Conservation (phyloP, 169 alveolate species). For the Plasmodium inui region DNA sequence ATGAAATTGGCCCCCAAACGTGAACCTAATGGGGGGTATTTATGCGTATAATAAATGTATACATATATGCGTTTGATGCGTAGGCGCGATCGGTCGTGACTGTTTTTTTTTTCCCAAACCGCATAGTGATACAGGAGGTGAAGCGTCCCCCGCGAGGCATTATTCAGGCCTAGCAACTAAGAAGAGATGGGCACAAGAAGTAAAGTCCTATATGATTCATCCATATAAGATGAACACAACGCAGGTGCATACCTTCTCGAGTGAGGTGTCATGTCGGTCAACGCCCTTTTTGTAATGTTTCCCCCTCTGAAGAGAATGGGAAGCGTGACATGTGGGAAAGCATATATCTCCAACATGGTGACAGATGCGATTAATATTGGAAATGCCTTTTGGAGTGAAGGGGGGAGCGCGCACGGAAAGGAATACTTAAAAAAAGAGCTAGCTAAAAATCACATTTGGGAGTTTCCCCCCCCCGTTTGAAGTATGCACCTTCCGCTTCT, state of each 20-base stretch:
- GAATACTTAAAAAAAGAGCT: not conserved
- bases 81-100: not conserved
- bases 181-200: not conserved
- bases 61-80: not conserved
- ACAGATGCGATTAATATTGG: not conserved
- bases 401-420: not conserved
- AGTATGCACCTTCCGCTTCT: not conserved
- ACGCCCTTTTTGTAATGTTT: not conserved
- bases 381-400: not conserved
- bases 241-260: too few species aligned
- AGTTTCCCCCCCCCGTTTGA: not conserved
- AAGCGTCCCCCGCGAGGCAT: not conserved
- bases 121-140: not conserved
- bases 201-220: not conserved
- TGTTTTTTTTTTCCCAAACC: not conserved
- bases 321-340: not conserved
- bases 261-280: not conserved
- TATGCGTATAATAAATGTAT: too few species aligned
- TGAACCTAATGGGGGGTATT: not conserved
- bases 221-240: not conserved
- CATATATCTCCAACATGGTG: not conserved
- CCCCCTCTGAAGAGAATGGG: not conserved
- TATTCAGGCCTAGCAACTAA: not conserved
- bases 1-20: not conserved
- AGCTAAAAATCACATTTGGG: not conserved